Base-by-base conservation (phyloP, 2,329 filamentous ascomycete genomes). In the Thermothelomyces thermophilus region DNA sequence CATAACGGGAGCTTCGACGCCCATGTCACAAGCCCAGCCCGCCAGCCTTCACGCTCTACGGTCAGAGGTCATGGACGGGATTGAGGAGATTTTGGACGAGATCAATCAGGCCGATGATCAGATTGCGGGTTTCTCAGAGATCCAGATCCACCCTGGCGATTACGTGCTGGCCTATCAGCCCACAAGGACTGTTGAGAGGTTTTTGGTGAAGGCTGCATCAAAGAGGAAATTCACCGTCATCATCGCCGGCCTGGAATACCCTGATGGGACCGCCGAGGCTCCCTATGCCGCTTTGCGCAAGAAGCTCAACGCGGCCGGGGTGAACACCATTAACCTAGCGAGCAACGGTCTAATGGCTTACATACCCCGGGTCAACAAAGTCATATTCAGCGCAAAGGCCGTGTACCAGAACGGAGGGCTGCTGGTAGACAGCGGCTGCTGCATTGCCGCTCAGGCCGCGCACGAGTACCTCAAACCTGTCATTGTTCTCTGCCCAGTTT, bases 51-150 rank as follows among this genome's bases (percentile, higher is more conserved):
- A 86, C 53, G 86, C 94, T 55, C 74, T 97, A 51, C 86, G 90
- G 53, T 88, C 88, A 13, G 93, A 97, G 68, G 86, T 97, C 22
- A 84, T 96, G 57, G 87, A 93, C 60, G 93, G 90, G 36, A 96
- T 98, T 61, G 84, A 89, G 61, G 93, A 98, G 66, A 90, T 98
- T 53, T 87, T 95, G 67, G 93, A 98, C 63, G 93, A 98, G 70
- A 83, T 98, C 50, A 85, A 86, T 57, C 86, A 91, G 64, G 90
- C 90, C 7, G 93, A 96, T 64, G 89, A 95, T 63, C 90, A 95
- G 68, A 94, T 98, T 60, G 87, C 91, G 2, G 82, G 83, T 19
- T 86, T 90, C 57, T 87, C 90, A 2, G 85, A 95, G 56, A 87
- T 94, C 41, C 87, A 96, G 67, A 95, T 98, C 56, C 88, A 95